A percentile compares a stretch with the other conserved stretches of the same genome.
These are phyloP conservation scores for Durio zibethinus DNA, from an alignment of 345 rosid genomes.

Conservation along the genomic window DNA sequence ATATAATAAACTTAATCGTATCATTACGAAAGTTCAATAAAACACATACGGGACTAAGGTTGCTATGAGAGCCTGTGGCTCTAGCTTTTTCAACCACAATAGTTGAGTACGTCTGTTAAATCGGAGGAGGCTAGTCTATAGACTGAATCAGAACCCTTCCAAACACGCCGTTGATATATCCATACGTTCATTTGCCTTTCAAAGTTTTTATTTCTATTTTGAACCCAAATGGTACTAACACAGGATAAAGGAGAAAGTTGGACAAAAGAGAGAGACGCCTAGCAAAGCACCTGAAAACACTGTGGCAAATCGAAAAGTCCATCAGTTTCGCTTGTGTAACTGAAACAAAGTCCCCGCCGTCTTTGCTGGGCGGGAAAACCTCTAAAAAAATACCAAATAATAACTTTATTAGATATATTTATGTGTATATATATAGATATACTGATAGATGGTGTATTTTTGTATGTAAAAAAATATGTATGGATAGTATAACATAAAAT, in stretches of 20 bases:
- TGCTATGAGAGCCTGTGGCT: not conserved
- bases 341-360: slow-evolving; percentile 13
- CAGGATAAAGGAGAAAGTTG: not conserved
- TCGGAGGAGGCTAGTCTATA: not conserved
- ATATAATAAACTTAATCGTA: too few species aligned
- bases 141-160: not conserved
- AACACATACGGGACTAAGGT: too few species aligned
- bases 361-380: slow-evolving; percentile 21
- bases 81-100: not conserved
- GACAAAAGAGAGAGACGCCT: slow-evolving; percentile 2
- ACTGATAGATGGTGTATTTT: too few species aligned
- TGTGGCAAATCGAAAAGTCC: slow-evolving; percentile 1
- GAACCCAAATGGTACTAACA: not conserved
- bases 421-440: not conserved
- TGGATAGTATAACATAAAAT: too few species aligned
- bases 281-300: slow-evolving; percentile 4
- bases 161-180: not conserved
- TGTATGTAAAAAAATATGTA: too few species aligned
- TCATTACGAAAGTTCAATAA: too few species aligned
- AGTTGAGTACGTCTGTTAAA: not conserved
- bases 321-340: slow-evolving; percentile 3
- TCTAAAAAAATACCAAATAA: not conserved
- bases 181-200: not conserved
- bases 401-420: too few species aligned
- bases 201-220: not conserved